A percentile compares a stretch with the other conserved stretches of the same genome.
phyloP scores from a whole-genome alignment of 352 stramenopile genomes.

The Globisporangium takayamanum region DNA sequence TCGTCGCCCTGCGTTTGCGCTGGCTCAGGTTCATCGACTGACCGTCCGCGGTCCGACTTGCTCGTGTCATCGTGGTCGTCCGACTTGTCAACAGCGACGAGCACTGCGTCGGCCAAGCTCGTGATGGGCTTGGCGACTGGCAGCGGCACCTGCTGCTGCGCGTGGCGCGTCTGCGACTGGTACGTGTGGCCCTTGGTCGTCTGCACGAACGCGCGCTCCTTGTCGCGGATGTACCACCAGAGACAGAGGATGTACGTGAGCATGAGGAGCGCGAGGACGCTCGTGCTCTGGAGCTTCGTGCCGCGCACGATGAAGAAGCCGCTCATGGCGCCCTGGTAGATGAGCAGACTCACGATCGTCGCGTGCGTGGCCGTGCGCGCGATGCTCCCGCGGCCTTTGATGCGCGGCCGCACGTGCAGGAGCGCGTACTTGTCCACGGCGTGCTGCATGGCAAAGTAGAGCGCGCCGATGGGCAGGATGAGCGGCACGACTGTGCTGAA shows the following conservation, averaged over 20 bases:
- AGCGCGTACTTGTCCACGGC: constrained; percentile 83
- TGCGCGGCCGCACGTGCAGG: constrained; percentile 69
- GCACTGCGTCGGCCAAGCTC: constrained; percentile 10
- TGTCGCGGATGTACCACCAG: constrained; percentile 83
- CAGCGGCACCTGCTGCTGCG: constrained; percentile 10
- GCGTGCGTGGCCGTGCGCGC: constrained; percentile 73
- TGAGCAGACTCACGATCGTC: constrained; percentile 70
- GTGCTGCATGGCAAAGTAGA: constrained; percentile 85
- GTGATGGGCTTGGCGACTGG: constrained; percentile 2
- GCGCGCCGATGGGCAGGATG: constrained; percentile 68
- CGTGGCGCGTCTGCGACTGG: constrained; percentile 27
- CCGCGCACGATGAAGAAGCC: constrained; percentile 79
- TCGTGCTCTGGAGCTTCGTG: constrained; percentile 65
- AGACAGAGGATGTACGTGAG: constrained; percentile 74
- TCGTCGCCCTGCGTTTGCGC: constrained; percentile 4
- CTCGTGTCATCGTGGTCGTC: neutral
- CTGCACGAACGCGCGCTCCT: constrained; percentile 56
- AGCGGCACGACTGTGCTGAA: constrained; percentile 83
- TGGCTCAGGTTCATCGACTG: constrained; percentile 10
- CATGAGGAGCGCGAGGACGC: constrained; percentile 74
- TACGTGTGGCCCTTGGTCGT: constrained; percentile 27
- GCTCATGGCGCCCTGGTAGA: constrained; percentile 80
- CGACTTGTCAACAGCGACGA: constrained; percentile 4
- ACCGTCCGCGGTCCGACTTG: neutral
- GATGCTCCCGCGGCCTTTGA: constrained; percentile 80